phyloP scores from a whole-genome alignment of 192 early-diverging fungal species.

The Paraglomus occultum region DNA sequence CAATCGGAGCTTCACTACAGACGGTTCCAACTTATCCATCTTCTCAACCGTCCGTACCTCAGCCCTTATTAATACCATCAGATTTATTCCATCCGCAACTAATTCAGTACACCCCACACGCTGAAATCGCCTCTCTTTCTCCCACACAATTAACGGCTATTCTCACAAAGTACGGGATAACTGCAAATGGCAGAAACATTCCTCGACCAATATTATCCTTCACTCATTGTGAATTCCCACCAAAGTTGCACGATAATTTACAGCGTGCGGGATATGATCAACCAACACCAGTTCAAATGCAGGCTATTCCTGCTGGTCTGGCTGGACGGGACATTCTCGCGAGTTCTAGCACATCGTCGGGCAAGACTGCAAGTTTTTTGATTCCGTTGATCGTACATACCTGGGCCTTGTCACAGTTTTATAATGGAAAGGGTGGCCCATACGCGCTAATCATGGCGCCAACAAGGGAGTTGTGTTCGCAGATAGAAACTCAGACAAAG shows the following conservation, averaged over 20 bases:
- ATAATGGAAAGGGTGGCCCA: slow-evolving; percentile 34
- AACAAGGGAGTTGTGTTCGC: slow-evolving; percentile 51
- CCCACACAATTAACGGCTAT: slow-evolving; percentile 27
- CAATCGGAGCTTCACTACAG: no score
- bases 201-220: slow-evolving; percentile 46
- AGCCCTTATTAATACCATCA: neutral
- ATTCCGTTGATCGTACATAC: slow-evolving; percentile 47
- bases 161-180: slow-evolving; percentile 38
- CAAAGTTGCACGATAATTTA: slow-evolving; percentile 40
- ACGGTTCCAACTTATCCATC: neutral
- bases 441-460: slow-evolving; percentile 49
- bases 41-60: neutral
- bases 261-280: slow-evolving; percentile 29
- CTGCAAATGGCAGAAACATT: slow-evolving; percentile 38
- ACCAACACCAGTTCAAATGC: slow-evolving; percentile 42
- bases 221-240: slow-evolving; percentile 43
- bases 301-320: slow-evolving; percentile 39
- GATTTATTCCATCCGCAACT: slow-evolving; percentile 15
- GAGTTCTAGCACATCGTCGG: slow-evolving; percentile 50
- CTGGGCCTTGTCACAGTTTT: slow-evolving; percentile 30
- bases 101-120: slow-evolving; percentile 5
- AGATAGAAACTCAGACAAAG: slow-evolving; percentile 48
- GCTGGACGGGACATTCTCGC: slow-evolving; percentile 50
- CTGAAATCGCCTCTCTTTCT: slow-evolving; percentile 10
- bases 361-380: slow-evolving; percentile 51